Base-by-base conservation (phyloP, 768 basidiomycete species). In the Boletus bicolor region DNA sequence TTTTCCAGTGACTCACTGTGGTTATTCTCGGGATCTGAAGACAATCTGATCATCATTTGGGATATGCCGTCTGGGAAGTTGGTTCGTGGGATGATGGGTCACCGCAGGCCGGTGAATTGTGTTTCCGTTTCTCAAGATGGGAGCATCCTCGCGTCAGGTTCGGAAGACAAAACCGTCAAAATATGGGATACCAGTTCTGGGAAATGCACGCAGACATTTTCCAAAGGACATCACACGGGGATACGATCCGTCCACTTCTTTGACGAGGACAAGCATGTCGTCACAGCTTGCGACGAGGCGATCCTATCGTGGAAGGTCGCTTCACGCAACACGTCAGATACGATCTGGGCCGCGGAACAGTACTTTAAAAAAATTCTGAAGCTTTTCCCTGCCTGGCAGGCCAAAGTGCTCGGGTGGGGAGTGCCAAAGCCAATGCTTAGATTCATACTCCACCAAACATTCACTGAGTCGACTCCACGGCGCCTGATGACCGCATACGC, bases 11-110 rank as follows among this genome's bases (percentile, higher is more conserved):
- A 68, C 39, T 64, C 65, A 0, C 39, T 28, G 2, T 14, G 39
- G 6, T 37, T 71, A 14, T 55, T 61, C 32, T 72, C 70, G 2
- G 65, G 69, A 15, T 62, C 62, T 1, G 57, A 60, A 37, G 66
- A 71, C 35, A 59, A 64, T 5, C 41, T 60, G 8, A 21, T 68
- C 38, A 60, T 66, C 12, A 32, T 64, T 19, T 70, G 70, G 69
- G 59, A 69, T 36, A 43, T 55, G 54, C 39, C 49, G 7, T 54
- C 35, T 0, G 66, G 63, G 24, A 60, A 55, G 44, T 3, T 58
- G 14, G 42, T 61, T n/a, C 56, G 51, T 4, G 56, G 55, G 15
- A 49, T 70, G 54, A 62, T 47, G 46, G 64, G 70, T 0, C 68
- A 70, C 47, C 57, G 28, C 11, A 57, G 51, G 19, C 11, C 45